Conservation (phyloP, 2,329 filamentous ascomycete genomes). For the Daldinia sp. region DNA sequence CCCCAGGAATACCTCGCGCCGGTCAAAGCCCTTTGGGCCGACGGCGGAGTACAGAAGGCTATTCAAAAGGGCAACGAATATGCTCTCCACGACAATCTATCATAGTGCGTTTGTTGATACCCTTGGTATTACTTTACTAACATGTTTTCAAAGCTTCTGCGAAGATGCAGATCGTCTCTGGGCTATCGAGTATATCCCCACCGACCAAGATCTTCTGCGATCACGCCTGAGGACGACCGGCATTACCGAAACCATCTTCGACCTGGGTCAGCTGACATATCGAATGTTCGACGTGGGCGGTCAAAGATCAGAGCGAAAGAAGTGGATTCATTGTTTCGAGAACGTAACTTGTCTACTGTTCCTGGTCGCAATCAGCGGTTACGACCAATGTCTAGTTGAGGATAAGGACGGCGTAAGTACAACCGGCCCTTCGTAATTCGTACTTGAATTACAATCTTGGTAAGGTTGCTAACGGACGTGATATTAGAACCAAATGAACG, state of each 20-base stretch:
- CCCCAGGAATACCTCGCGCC: slow-evolving; percentile 82
- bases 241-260: slow-evolving; percentile 95
- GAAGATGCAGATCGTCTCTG: slow-evolving; percentile 81
- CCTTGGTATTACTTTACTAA: slow-evolving; percentile 36
- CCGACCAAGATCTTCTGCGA: slow-evolving; percentile 93
- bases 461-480: slow-evolving; percentile 25
- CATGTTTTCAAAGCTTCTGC: slow-evolving; percentile 76
- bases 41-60: slow-evolving; percentile 85
- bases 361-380: slow-evolving; percentile 93
- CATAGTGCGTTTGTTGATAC: slow-evolving; percentile 74
- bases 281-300: slow-evolving; percentile 97
- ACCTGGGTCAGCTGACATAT: slow-evolving; percentile 91
- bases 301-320: slow-evolving; percentile 92
- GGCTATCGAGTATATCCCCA: slow-evolving; percentile 82
- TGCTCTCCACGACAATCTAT: slow-evolving; percentile 93
- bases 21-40: slow-evolving; percentile 86
- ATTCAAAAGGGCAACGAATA: slow-evolving; percentile 96
- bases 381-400: slow-evolving; percentile 95
- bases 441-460: neutral
- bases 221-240: slow-evolving; percentile 92
- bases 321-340: slow-evolving; percentile 98
- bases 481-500: slow-evolving; percentile 87
- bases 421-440: neutral
- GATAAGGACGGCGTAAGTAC: slow-evolving; percentile 90
- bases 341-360: slow-evolving; percentile 94